Conservation (phyloP, 495 filamentous ascomycete genomes). For the Penicillium soppii region DNA sequence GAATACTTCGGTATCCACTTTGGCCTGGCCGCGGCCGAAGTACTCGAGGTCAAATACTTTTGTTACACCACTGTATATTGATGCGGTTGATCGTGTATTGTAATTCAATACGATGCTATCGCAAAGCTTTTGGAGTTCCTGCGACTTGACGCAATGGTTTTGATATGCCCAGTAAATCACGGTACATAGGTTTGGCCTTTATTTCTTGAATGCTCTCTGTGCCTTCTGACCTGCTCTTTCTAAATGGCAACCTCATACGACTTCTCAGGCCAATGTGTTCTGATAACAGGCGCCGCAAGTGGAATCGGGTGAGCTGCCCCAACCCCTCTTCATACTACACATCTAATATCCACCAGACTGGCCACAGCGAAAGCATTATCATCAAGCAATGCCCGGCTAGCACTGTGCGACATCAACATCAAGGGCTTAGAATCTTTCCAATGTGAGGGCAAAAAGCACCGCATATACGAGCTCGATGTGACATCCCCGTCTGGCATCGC, state of each 20-base stretch:
- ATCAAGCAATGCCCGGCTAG: constrained; percentile 41
- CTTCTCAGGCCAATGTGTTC: constrained; percentile 13
- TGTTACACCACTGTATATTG: too few relatives aligned
- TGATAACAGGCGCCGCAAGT: constrained; percentile 53
- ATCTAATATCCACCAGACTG: not conserved
- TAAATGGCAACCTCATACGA: not conserved
- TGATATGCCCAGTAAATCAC: too few relatives aligned
- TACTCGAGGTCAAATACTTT: too few relatives aligned
- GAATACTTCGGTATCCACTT: too few relatives aligned
- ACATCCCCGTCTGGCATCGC: constrained; percentile 7
- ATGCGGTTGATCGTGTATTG: too few relatives aligned
- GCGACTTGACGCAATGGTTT: too few relatives aligned
- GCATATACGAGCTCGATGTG: constrained; percentile 38
- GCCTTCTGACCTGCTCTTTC: not conserved
- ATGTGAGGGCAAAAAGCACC: constrained; percentile 17
- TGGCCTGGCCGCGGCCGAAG: too few relatives aligned
- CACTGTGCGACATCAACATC: constrained; percentile 44
- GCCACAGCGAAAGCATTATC: constrained; percentile 47
- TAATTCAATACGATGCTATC: too few relatives aligned
- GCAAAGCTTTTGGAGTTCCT: too few relatives aligned
- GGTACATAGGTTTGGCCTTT: too few relatives aligned
- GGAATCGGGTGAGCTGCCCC: constrained; percentile 47
- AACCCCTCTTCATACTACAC: not conserved
- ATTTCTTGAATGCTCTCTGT: too few relatives aligned
- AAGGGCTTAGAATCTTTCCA: constrained; percentile 23